Evolutionary conservation across 805 yeast genomes (phyloP), one percentile per base, ranked within the genome.

Genomic region (Priceomyces haplophilus): DNA sequence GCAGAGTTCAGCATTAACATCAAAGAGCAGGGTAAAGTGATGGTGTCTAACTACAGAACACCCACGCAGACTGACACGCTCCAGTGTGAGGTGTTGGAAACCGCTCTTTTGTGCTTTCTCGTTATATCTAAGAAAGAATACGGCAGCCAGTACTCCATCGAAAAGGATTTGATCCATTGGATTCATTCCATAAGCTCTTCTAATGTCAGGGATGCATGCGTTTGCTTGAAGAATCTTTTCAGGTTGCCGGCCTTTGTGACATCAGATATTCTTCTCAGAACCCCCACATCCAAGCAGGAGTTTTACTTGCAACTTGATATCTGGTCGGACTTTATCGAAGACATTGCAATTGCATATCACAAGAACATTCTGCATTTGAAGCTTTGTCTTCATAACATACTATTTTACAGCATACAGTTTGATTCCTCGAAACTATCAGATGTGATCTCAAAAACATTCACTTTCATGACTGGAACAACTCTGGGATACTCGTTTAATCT

Each of bases 201-300:
- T 0, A 53, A 48, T 31, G 56, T 74, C 8, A 47, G 56, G 5
- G 54, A 51, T 2, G 64, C 73, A 3, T 72, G 76, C 43, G 30
- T 45, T 2, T 45, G 63, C 1, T 50, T 75, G 7, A 38, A 61
- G 0, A 59, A 62, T 13, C 44, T 56, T 7, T 41, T 55, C 1
- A 47, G 54, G 2, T 57, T 72, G 12, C 79, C 80, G 0, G 50
- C 65, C 0, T 70, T 66, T 51, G 59, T 75, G 1, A 37, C 61
- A 1, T 54, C 61, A 1, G 77, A 75, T 44, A 51, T 74, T 3
- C 49, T 72, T 2, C 46, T 58, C 1, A 56, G 79, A 36, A 59
- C 71, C 1, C 73, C 75, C 1, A 43, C 54, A 41, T 55, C 61
- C 4, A 45, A 47, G 16, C 49, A 56, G 4, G 75, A 71, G 31